phyloP scores from a whole-genome alignment of 2,329 filamentous ascomycete genomes.

The Lizonia empirigonia region DNA sequence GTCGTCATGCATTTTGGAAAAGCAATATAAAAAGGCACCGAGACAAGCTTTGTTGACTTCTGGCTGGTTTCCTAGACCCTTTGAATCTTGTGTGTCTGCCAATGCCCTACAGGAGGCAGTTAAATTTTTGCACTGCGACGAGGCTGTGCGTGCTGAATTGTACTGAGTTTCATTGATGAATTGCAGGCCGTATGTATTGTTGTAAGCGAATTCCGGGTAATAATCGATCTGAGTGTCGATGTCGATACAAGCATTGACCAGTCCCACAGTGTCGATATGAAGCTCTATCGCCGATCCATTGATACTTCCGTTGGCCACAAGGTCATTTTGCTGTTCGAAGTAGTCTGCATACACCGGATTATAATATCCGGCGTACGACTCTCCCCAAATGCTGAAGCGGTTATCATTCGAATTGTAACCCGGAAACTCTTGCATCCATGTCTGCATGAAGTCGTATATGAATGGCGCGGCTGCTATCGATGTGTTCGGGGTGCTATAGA shows the following conservation, averaged over 20 bases:
- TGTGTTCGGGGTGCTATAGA: slow-evolving; percentile 14
- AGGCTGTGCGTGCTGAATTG: background rate
- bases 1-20: slow-evolving; percentile 48
- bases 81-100: slow-evolving; percentile 33
- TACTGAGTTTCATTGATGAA: slow-evolving; percentile 48
- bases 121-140: slow-evolving; percentile 20
- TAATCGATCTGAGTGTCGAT: slow-evolving; percentile 54
- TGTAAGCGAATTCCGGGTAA: slow-evolving; percentile 57
- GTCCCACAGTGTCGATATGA: slow-evolving; percentile 55
- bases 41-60: slow-evolving; percentile 53
- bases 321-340: slow-evolving; percentile 60
- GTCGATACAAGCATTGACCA: slow-evolving; percentile 50
- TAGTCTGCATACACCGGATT: slow-evolving; percentile 59
- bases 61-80: slow-evolving; percentile 36
- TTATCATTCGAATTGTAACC: slow-evolving; percentile 23
- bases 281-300: slow-evolving; percentile 39
- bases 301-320: slow-evolving; percentile 45
- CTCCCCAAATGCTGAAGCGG: slow-evolving; percentile 38
- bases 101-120: slow-evolving; percentile 19
- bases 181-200: slow-evolving; percentile 62
- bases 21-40: slow-evolving; percentile 59
- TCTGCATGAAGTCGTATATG: slow-evolving; percentile 23
- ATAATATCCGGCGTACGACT: slow-evolving; percentile 59
- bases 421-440: slow-evolving; percentile 27
- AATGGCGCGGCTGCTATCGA: slow-evolving; percentile 20